A percentile compares a stretch with the other conserved stretches of the same genome.
Conservation (phyloP, 805 yeast species). For the Pichia occidentalis region DNA sequence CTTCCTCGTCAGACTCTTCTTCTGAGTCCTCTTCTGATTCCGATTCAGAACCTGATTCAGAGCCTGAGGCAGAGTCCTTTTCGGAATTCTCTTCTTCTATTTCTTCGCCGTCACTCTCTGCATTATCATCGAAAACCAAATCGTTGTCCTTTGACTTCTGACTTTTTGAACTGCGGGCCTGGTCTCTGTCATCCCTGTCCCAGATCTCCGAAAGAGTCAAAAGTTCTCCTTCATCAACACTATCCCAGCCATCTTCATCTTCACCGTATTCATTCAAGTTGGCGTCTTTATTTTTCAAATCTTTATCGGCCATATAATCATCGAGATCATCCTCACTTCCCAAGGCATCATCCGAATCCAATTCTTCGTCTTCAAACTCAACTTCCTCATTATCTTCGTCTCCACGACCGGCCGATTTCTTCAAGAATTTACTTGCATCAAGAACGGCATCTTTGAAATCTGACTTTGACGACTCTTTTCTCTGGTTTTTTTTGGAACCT, state of each 20-base stretch:
- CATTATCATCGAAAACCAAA: constrained; percentile 18
- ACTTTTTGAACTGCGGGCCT: constrained; percentile 1
- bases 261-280: constrained; percentile 31
- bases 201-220: constrained; percentile 80
- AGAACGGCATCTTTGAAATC: constrained; percentile 26
- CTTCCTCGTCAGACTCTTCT: constrained; percentile 18
- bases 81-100: constrained; percentile 10
- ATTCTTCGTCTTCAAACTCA: constrained; percentile 33
- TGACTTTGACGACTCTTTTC: constrained; percentile 5
- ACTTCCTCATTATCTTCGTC: constrained; percentile 24
- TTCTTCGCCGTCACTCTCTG: constrained; percentile 25
- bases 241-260: constrained; percentile 58
- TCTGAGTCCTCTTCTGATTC: constrained; percentile 9
- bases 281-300: constrained; percentile 47
- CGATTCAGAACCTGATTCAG: constrained; percentile 9
- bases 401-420: constrained; percentile 6
- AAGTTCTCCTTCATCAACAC: constrained; percentile 71
- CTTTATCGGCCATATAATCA: constrained; percentile 62
- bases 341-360: constrained; percentile 74
- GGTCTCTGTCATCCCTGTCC: constrained; percentile 68
- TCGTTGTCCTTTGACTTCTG: constrained; percentile 15
- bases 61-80: constrained; percentile 10
- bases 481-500: constrained; percentile 17
- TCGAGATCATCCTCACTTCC: constrained; percentile 74
- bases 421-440: constrained; percentile 29